phyloP scores from a whole-genome alignment of 306 rosid genomes.

The Vicia villosa region DNA sequence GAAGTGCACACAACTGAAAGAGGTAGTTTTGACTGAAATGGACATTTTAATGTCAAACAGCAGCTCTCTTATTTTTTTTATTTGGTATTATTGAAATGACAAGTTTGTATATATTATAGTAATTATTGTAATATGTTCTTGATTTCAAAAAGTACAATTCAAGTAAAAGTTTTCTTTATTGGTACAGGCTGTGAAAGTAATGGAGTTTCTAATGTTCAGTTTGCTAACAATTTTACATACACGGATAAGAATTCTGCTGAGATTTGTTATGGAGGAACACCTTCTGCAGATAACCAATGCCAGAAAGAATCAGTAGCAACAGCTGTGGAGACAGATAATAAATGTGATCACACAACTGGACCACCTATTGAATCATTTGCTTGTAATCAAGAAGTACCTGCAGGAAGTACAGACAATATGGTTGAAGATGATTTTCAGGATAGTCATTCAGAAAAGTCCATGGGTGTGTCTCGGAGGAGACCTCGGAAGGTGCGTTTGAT shows the following conservation, averaged over 20 bases:
- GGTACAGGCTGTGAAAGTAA: slow-evolving; percentile 53
- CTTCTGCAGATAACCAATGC: slow-evolving; percentile 44
- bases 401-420: slow-evolving; percentile 46
- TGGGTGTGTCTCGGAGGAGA: slow-evolving; percentile 62
- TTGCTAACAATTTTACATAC: slow-evolving; percentile 46
- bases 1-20: slow-evolving; percentile 42
- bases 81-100: slow-evolving; percentile 18
- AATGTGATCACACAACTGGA: slow-evolving; percentile 38
- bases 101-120: slow-evolving; percentile 15
- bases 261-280: slow-evolving; percentile 45
- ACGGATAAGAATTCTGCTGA: slow-evolving; percentile 47
- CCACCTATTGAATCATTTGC: slow-evolving; percentile 44
- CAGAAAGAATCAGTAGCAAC: slow-evolving; percentile 38
- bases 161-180: slow-evolving; percentile 28
- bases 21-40: slow-evolving; percentile 48
- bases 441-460: slow-evolving; percentile 53
- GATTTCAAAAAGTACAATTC: slow-evolving; percentile 42
- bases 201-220: slow-evolving; percentile 49
- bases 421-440: slow-evolving; percentile 55
- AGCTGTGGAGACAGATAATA: slow-evolving; percentile 37
- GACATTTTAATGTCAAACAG: slow-evolving; percentile 7
- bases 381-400: slow-evolving; percentile 45
- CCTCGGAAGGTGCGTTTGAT: slow-evolving; percentile 80
- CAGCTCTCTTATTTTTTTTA: slow-evolving; percentile 17
- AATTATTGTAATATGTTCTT: slow-evolving; percentile 23